These are phyloP conservation scores for Diplotaxis tenuifolia DNA, from an alignment of 345 rosid species.

Conservation along the genomic window DNA sequence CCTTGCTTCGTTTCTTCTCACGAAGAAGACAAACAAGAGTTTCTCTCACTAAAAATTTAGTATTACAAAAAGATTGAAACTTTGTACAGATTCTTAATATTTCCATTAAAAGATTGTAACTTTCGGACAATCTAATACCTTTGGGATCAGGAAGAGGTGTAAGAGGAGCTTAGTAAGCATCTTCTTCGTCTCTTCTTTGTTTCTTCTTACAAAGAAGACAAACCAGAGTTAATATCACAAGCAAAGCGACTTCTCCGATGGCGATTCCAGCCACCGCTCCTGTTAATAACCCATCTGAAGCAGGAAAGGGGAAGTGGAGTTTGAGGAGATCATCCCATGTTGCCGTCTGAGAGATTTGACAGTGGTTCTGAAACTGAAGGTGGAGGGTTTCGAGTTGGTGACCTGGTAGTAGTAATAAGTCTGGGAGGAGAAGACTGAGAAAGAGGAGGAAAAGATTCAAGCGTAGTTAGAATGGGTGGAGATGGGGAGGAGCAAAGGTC, in stretches of 20 bases:
- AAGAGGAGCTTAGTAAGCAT: background rate
- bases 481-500: constrained; percentile 28
- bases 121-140: background rate
- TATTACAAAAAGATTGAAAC: background rate
- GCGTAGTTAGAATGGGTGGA: constrained; percentile 2
- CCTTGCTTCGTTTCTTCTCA: too few relatives aligned
- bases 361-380: constrained; percentile 21
- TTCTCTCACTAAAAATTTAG: too few relatives aligned
- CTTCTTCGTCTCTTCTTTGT: constrained; percentile 43
- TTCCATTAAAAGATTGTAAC: background rate
- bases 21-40: too few relatives aligned
- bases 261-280: too few relatives aligned
- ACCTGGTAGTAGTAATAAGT: background rate
- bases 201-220: too few relatives aligned
- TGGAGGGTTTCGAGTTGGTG: background rate
- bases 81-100: background rate
- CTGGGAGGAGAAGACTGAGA: background rate
- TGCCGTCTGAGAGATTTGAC: background rate
- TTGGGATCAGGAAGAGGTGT: background rate
- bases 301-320: constrained; percentile 20
- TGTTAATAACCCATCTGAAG: constrained; percentile 23
- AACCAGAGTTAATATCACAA: too few relatives aligned
- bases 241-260: too few relatives aligned
- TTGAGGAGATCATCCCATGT: constrained; percentile 1
- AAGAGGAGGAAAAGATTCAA: constrained; percentile 14